A percentile compares a stretch with the other conserved stretches of the same genome.
Evolutionary conservation across 768 basidiomycete species (phyloP).

Genomic region (Suillus plorans): DNA sequence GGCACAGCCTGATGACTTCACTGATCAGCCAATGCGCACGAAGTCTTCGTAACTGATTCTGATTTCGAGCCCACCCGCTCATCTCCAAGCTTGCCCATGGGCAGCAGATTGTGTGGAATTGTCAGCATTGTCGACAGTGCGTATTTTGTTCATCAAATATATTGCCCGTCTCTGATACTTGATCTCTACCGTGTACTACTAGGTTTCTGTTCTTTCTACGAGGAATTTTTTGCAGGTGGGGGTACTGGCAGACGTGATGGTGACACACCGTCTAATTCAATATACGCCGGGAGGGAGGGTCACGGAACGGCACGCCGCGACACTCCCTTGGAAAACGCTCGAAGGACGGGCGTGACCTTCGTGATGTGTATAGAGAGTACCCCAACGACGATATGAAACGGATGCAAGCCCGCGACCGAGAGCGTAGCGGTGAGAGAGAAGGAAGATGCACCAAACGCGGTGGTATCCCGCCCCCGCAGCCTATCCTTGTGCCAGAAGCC

Average conservation of each 20-base stretch:
- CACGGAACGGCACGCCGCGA: slow-evolving; percentile 39
- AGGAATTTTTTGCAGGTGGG: slow-evolving; percentile 88
- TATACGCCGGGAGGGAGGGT: slow-evolving; percentile 64
- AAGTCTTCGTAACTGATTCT: no score
- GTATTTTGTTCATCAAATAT: no score
- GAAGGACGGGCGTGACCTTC: slow-evolving; percentile 52
- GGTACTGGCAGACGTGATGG: slow-evolving; percentile 50
- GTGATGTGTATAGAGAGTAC: slow-evolving; percentile 46
- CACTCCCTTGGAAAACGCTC: slow-evolving; percentile 35
- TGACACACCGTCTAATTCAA: slow-evolving; percentile 61
- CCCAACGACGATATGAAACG: slow-evolving; percentile 38
- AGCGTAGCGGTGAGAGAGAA: slow-evolving; percentile 35
- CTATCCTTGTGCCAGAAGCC: slow-evolving; percentile 70
- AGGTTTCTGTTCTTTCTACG: slow-evolving; percentile 38
- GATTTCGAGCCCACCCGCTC: no score
- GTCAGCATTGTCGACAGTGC: no score
- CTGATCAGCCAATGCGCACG: no score
- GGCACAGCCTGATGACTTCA: no score
- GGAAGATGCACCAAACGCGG: slow-evolving; percentile 46
- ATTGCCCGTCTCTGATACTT: no score
- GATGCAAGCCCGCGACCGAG: slow-evolving; percentile 27
- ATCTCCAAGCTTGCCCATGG: no score
- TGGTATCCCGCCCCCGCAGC: slow-evolving; percentile 77
- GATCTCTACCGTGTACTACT: no score
- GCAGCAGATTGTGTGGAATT: no score